Evolutionary conservation across 73 alveolate species (phyloP).

Genomic region (Tetrahymena elliotti): DNA sequence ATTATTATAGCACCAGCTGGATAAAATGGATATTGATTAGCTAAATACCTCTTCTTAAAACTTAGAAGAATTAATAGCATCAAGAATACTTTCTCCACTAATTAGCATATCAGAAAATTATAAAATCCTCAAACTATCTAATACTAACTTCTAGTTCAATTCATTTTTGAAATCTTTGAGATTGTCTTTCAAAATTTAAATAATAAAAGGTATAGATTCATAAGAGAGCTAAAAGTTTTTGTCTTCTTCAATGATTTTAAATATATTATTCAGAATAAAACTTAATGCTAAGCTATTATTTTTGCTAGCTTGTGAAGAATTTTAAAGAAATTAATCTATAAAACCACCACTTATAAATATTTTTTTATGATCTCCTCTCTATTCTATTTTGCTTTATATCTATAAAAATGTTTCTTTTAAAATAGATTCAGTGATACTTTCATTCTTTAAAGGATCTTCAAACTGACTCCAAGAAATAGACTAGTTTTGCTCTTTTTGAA

Average conservation of each 20-base stretch:
- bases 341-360: neutral
- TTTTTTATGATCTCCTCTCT: neutral
- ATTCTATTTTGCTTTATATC: neutral
- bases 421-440: neutral
- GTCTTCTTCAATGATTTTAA: neutral
- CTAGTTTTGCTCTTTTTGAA: neutral
- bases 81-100: neutral
- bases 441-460: neutral
- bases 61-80: neutral
- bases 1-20: neutral
- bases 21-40: neutral
- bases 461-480: neutral
- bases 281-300: neutral
- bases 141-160: neutral
- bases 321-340: neutral
- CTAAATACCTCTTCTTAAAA: neutral
- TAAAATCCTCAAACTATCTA: neutral
- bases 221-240: neutral
- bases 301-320: neutral
- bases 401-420: neutral
- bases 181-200: neutral
- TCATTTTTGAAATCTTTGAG: neutral
- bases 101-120: neutral
- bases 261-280: neutral
- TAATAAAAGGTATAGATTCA: neutral